Percentiles rank a stretch among this genome's conserved stretches.
phyloP scores from a whole-genome alignment of 768 basidiomycete species.

The Suillus subalutaceus region DNA sequence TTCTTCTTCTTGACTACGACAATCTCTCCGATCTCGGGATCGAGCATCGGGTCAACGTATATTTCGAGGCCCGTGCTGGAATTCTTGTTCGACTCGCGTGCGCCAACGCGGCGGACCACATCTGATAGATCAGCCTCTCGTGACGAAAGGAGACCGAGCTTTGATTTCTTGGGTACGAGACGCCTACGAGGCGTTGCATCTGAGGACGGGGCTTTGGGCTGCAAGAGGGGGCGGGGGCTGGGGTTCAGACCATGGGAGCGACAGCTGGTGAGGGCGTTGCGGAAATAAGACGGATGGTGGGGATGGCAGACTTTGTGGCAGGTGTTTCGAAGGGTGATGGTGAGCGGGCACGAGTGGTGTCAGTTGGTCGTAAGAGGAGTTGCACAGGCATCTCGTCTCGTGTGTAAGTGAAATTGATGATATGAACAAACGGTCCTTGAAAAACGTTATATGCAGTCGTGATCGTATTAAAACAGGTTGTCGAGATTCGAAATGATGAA shows the following conservation, averaged over 20 bases:
- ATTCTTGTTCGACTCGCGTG: constrained; percentile 15
- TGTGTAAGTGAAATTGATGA: constrained; percentile 14
- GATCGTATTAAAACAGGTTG: constrained; percentile 27
- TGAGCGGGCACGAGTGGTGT: constrained; percentile 27
- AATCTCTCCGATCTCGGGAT: constrained; percentile 70
- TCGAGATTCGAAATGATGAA: constrained; percentile 18
- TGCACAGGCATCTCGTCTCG: constrained; percentile 28
- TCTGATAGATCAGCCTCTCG: constrained; percentile 59
- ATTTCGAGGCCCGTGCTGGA: constrained; percentile 67
- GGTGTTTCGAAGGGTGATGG: constrained; percentile 32
- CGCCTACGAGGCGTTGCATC: constrained; percentile 40
- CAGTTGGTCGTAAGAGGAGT: constrained; percentile 33
- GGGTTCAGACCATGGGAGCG: constrained; percentile 24
- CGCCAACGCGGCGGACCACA: constrained; percentile 55
- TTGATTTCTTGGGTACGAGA: constrained; percentile 76
- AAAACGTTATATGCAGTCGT: constrained; percentile 32
- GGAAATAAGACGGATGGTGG: constrained; percentile 71
- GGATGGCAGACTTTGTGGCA: constrained; percentile 38
- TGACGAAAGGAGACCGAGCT: constrained; percentile 50
- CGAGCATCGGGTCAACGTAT: constrained; percentile 63
- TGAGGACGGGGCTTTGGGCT: constrained; percentile 24
- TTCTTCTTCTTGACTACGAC: constrained; percentile 80
- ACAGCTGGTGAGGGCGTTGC: constrained; percentile 57
- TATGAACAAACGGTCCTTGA: constrained; percentile 12
- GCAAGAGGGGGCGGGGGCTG: constrained; percentile 28